Conservation (phyloP, 2,329 filamentous ascomycete genomes). For the Xylaria polymorpha region DNA sequence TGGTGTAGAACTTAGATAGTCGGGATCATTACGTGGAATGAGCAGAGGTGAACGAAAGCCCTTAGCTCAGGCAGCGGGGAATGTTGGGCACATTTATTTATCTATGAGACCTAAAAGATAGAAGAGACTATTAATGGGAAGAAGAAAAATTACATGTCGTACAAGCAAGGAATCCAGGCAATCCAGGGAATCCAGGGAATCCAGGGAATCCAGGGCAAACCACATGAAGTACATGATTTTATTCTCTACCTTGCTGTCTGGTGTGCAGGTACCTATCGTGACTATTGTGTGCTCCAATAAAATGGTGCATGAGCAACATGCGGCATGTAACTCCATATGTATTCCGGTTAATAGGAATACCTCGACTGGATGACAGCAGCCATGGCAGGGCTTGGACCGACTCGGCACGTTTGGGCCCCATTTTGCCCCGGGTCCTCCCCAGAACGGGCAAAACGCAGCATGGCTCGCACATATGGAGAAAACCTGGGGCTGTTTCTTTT, state of each 20-base stretch:
- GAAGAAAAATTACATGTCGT: conserved; percentile 10
- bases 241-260: background rate
- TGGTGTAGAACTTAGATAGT: background rate
- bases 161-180: conserved; percentile 7
- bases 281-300: background rate
- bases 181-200: background rate
- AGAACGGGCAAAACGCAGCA: conserved; percentile 27
- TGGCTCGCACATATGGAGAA: conserved; percentile 27
- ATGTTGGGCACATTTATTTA: conserved; percentile 35
- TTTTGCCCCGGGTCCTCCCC: conserved; percentile 31
- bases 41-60: conserved; percentile 11
- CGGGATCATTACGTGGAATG: conserved; percentile 11
- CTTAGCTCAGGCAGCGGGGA: conserved; percentile 29
- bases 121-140: conserved; percentile 9
- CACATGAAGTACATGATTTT: background rate
- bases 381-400: conserved; percentile 14
- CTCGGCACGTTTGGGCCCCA: conserved; percentile 29
- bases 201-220: conserved; percentile 5
- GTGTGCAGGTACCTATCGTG: background rate
- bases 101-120: conserved; percentile 13
- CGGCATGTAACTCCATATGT: background rate
- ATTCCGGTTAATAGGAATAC: background rate
- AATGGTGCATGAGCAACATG: background rate
- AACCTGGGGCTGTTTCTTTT: conserved; percentile 36
- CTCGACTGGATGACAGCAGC: background rate